Conservation (phyloP, 257 asterid species). For the Gentiana dahurica region DNA sequence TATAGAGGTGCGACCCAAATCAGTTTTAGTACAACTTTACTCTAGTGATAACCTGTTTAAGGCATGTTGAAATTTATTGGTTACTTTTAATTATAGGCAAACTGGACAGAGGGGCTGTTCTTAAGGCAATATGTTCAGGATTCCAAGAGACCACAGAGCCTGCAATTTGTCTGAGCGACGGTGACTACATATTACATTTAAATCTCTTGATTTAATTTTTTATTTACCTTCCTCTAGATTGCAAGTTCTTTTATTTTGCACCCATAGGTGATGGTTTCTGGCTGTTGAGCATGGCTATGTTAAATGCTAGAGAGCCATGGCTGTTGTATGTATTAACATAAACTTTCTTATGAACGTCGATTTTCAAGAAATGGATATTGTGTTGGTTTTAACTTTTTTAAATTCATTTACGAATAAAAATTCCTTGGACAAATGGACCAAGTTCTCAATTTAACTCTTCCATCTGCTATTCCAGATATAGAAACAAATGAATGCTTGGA, state of each 20-base stretch:
- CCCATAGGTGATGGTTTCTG: background rate
- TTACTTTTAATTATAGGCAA: conserved; percentile 27
- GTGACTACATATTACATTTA: conserved; percentile 15
- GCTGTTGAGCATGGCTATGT: background rate
- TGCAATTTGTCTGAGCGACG: conserved; percentile 42
- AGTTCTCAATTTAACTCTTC: conserved; percentile 6
- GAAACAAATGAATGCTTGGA: conserved; percentile 84
- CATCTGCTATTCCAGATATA: conserved; percentile 37
- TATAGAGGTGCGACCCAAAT: conserved; percentile 35
- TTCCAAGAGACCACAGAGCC: conserved; percentile 65
- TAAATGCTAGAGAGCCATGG: background rate
- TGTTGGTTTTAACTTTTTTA: too few species aligned
- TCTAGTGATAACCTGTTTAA: background rate
- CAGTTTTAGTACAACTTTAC: background rate
- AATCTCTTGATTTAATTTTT: conserved; percentile 2
- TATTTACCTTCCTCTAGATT: background rate
- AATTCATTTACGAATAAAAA: too few species aligned
- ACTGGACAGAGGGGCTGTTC: conserved; percentile 55
- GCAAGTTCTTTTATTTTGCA: background rate
- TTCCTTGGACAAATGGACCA: background rate
- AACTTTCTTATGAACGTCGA: background rate
- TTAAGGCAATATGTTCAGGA: conserved; percentile 59
- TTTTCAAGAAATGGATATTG: background rate
- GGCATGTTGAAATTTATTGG: background rate
- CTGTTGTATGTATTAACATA: background rate